Evolutionary conservation across 352 stramenopile species (phyloP), one percentile per base, ranked within the genome.

Genomic region (Pythium brassicae): DNA sequence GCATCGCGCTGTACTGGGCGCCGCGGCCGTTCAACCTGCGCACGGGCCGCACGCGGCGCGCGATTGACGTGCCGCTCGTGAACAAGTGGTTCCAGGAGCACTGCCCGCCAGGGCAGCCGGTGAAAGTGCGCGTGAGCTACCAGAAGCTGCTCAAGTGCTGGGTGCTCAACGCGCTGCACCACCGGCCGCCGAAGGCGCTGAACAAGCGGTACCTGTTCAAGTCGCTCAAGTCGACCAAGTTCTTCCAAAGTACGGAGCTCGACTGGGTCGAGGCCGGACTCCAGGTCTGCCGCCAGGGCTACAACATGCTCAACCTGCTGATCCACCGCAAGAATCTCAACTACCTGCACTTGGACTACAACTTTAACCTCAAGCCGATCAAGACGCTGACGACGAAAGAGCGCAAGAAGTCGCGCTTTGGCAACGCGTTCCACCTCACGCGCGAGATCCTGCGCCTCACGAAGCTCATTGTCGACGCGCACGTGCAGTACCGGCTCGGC

Each of bases 351-450:
- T 83, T 99, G 62, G 98, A 99, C 72, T 99, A 99, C 88, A 99
- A 99, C 69, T 99, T 99, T 69, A 99, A 99, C 76, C 71, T 99
- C n/a, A 99, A 99, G 74, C 98, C 98, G 5, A 99, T 98, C 74
- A 99, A 99, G 83, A 99, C 97, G 32, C 77, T 99, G 54, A 99
- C 98, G 12, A 99, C 98, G 3, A 99, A 99, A 74, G 98, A 99
- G 67, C 83, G 98, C 32, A 99, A 99, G 71, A 99, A 99, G 68
- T 98, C 91, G 57, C 89, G 95, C 34, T 98, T 98, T 53, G 95
- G 94, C 61, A 98, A 98, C 65, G 92, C 92, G 7, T 97, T 97
- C 74, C 89, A 97, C 67, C 85, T 99, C 53, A 98, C 94, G 11
- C 89, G 97, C 62, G 98, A 99, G 69, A 99, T 99, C 70, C 71